Evolutionary conservation across 768 basidiomycete genomes (phyloP).

Genomic region (Phlebiopsis gigantea): DNA sequence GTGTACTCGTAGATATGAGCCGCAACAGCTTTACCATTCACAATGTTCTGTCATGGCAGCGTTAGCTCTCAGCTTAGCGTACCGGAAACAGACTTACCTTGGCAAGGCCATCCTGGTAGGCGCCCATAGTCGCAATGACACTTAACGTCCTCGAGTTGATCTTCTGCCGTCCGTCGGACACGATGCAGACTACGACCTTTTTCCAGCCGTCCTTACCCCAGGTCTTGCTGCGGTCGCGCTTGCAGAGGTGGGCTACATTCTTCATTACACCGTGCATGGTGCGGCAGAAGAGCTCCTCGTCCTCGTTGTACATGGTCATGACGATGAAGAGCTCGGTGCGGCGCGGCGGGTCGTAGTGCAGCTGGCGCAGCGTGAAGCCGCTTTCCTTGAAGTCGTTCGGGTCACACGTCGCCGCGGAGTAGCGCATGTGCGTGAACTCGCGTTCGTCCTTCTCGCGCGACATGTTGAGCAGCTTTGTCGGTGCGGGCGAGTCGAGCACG

Average conservation of each 20-base stretch:
- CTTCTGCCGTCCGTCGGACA: conserved; percentile 81
- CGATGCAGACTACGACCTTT: conserved; percentile 93
- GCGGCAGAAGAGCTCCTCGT: conserved; percentile 84
- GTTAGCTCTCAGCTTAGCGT: conserved; percentile 6
- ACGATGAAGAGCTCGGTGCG: conserved; percentile 95
- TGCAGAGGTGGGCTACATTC: conserved; percentile 87
- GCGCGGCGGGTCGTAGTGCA: conserved; percentile 86
- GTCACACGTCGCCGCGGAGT: conserved; percentile 93
- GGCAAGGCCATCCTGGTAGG: conserved; percentile 90
- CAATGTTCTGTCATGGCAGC: conserved; percentile 44
- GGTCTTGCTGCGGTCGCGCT: conserved; percentile 80
- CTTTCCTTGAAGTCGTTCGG: conserved; percentile 84
- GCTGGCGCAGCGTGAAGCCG: conserved; percentile 84
- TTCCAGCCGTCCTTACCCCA: conserved; percentile 99
- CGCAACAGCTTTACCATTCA: conserved; percentile 77
- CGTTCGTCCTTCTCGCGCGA: conserved; percentile 72
- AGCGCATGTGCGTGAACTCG: conserved; percentile 95
- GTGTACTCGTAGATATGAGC: conserved; percentile 96
- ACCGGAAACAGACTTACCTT: conserved; percentile 44
- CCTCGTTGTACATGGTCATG: conserved; percentile 97
- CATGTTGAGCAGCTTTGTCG: conserved; percentile 85
- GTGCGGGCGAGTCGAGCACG: conserved; percentile 85
- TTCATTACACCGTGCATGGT: conserved; percentile 97
- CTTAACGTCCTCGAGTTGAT: conserved; percentile 80
- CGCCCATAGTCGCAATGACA: conserved; percentile 90